These are phyloP conservation scores for Neofusicoccum cordaticola DNA, from an alignment of 2,329 filamentous ascomycete genomes.

Conservation along the genomic window DNA sequence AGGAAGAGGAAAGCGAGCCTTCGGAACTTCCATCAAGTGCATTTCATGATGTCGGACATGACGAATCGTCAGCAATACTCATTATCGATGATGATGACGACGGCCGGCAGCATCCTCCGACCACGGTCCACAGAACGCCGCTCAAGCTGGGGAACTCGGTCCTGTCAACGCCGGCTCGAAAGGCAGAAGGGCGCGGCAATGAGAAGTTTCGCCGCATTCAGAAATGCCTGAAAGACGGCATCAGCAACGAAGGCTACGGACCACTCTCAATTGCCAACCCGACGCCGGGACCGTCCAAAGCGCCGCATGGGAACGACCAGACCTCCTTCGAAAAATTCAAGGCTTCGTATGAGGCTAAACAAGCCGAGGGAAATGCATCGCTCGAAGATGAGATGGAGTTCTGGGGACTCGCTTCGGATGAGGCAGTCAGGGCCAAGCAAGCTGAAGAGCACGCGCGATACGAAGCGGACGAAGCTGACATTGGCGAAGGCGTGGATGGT, in stretches of 20 bases:
- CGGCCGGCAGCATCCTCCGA: background rate
- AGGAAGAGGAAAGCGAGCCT: background rate
- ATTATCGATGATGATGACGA: background rate
- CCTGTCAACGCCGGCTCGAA: background rate
- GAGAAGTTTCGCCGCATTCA: background rate
- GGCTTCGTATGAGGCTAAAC: background rate
- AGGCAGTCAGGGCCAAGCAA: background rate
- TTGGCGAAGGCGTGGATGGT: background rate
- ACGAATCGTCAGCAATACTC: background rate
- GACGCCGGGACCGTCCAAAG: background rate
- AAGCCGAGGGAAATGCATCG: background rate
- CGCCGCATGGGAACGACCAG: background rate
- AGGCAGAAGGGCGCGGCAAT: background rate
- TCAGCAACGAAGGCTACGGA: background rate
- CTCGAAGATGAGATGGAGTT: conserved; percentile 17
- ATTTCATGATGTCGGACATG: background rate
- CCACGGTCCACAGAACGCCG: background rate
- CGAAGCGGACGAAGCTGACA: background rate
- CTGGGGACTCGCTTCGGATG: conserved; percentile 13
- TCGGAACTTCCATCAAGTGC: background rate
- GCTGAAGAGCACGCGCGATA: conserved; percentile 17
- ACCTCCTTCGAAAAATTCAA: background rate
- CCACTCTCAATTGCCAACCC: background rate
- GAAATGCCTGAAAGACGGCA: background rate
- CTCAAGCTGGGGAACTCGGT: background rate